phyloP scores from a whole-genome alignment of 371 early-diverging fungal genomes.

The Lichtheimia ornata region DNA sequence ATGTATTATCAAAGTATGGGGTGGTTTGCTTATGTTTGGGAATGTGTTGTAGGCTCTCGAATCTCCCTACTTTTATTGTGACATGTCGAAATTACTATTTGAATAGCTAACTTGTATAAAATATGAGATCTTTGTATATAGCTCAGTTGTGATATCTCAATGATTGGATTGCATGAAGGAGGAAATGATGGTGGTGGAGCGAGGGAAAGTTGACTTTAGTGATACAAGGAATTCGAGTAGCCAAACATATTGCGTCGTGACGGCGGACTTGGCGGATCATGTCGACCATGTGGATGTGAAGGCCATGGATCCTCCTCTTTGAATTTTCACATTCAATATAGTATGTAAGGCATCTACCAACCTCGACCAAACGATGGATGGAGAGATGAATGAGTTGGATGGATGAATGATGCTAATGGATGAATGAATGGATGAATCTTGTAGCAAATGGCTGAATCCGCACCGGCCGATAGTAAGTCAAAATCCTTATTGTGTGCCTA shows the following conservation, averaged over 20 bases:
- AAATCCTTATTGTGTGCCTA: background rate
- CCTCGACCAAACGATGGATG: background rate
- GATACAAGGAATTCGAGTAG: background rate
- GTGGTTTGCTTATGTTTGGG: background rate
- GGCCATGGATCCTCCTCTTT: slow-evolving; percentile 16
- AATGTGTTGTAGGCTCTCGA: slow-evolving; percentile 6
- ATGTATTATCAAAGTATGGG: background rate
- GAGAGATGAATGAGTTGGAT: slow-evolving; percentile 8
- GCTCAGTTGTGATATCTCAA: too few relatives aligned
- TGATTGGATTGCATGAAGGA: background rate
- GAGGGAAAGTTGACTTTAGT: background rate
- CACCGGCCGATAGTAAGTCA: slow-evolving; percentile 75
- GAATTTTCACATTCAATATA: slow-evolving; percentile 18
- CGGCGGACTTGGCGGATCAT: background rate
- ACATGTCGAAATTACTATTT: background rate
- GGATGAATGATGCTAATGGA: slow-evolving; percentile 13
- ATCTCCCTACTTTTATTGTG: slow-evolving; percentile 15
- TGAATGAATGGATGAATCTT: slow-evolving; percentile 10
- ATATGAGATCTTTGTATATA: background rate
- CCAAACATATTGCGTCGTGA: background rate
- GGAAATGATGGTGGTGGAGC: too few relatives aligned
- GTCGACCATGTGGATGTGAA: background rate
- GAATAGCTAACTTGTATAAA: background rate
- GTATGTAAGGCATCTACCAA: slow-evolving; percentile 16
- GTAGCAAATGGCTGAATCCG: slow-evolving; percentile 76